Conservation (phyloP, 139 green algal species). For the Chloropicon primus region DNA sequence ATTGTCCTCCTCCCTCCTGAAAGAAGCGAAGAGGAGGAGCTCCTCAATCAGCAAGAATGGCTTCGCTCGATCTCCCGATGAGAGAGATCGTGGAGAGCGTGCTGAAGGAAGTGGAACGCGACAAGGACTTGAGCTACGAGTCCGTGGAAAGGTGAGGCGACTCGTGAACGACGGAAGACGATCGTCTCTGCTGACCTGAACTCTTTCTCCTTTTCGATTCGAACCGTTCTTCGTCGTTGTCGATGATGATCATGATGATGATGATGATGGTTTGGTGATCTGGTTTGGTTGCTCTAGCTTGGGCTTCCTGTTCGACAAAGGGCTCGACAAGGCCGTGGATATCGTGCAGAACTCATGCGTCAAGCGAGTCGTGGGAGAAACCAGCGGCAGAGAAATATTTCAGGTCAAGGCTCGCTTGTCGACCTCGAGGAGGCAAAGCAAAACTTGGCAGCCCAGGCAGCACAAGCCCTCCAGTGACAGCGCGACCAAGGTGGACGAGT, state of each 20-base stretch:
- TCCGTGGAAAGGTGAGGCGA: neutral
- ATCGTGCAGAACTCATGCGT: conserved; percentile 55
- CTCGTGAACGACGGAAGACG: no score
- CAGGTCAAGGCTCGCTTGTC: conserved; percentile 25
- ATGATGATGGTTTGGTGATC: no score
- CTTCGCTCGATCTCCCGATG: neutral
- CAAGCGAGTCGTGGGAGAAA: conserved; percentile 33
- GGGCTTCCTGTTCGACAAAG: conserved; percentile 50
- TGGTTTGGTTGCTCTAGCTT: no score
- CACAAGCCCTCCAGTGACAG: neutral
- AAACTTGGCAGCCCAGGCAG: neutral
- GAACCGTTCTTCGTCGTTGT: no score
- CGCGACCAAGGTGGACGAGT: conserved; percentile 29
- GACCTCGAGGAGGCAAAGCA: neutral
- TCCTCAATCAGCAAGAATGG: neutral
- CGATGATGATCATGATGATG: no score
- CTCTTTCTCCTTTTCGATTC: no score
- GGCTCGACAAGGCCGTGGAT: conserved; percentile 47
- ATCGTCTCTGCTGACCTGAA: no score
- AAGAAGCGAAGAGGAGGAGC: neutral
- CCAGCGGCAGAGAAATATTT: conserved; percentile 37
- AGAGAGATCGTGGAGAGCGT: neutral
- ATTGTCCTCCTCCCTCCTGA: no score
- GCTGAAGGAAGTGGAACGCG: neutral
- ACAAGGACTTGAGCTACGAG: neutral